These are phyloP conservation scores for Phytophthora lateralis DNA, from an alignment of 352 stramenopile genomes.

Conservation along the genomic window DNA sequence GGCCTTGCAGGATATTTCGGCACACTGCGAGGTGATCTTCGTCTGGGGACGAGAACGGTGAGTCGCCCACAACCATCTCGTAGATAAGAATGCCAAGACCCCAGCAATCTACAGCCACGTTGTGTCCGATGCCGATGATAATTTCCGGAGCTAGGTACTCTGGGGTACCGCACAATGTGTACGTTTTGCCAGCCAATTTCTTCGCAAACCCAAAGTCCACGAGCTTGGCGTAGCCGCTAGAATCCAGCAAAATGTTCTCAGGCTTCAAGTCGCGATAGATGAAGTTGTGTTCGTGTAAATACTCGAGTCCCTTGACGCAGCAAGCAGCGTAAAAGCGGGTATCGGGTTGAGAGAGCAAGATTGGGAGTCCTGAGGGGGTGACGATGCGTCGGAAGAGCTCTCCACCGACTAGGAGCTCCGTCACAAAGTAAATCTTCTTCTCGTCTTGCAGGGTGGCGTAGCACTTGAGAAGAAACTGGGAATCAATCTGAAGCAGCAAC, in stretches of 20 bases:
- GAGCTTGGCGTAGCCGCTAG: slow-evolving; percentile 66
- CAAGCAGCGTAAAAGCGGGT: slow-evolving; percentile 64
- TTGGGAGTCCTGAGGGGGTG: slow-evolving; percentile 34
- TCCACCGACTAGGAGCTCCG: slow-evolving; percentile 93
- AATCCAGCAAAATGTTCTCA: slow-evolving; percentile 78
- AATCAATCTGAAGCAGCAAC: slow-evolving; percentile 90
- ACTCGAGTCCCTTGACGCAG: slow-evolving; percentile 67
- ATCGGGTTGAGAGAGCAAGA: slow-evolving; percentile 70
- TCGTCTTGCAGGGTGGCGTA: slow-evolving; percentile 93
- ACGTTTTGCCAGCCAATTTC: slow-evolving; percentile 73
- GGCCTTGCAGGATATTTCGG: slow-evolving; percentile 92
- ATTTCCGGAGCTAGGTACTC: slow-evolving; percentile 90
- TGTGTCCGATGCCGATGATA: slow-evolving; percentile 81
- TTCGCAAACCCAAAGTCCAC: slow-evolving; percentile 84
- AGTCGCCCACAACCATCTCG: slow-evolving; percentile 96
- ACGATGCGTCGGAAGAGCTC: slow-evolving; percentile 83
- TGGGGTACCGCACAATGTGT: slow-evolving; percentile 80
- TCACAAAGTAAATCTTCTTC: slow-evolving; percentile 95
- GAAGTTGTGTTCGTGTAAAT: slow-evolving; percentile 77
- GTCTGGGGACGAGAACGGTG: slow-evolving; percentile 90
- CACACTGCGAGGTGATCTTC: slow-evolving; percentile 96
- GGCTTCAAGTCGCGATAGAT: slow-evolving; percentile 78
- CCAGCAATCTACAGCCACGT: slow-evolving; percentile 94
- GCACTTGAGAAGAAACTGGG: slow-evolving; percentile 96
- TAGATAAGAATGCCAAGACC: slow-evolving; percentile 95